Conservation (phyloP, 2,329 filamentous ascomycete species). For the Aspergillus sp. region DNA sequence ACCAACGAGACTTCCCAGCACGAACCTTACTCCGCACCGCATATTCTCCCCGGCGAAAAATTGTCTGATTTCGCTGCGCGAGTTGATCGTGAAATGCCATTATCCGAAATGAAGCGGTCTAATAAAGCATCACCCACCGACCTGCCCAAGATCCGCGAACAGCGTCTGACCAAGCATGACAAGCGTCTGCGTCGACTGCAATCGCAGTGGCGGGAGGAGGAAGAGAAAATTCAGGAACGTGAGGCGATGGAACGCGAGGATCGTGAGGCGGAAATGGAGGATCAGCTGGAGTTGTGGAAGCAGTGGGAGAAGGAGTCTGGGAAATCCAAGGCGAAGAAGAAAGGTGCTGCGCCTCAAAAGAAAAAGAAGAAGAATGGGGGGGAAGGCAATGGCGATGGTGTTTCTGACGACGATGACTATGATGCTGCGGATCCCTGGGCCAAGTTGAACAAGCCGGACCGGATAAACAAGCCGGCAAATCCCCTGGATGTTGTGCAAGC, state of each 20-base stretch:
- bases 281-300: conserved; percentile 57
- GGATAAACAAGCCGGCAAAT: conserved; percentile 26
- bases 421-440: conserved; percentile 62
- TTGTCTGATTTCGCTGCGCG: conserved; percentile 72
- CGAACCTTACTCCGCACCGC: conserved; percentile 39
- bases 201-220: conserved; percentile 49
- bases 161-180: conserved; percentile 71
- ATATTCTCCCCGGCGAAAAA: conserved; percentile 74
- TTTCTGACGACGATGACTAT: conserved; percentile 52
- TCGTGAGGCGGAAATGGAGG: conserved; percentile 52
- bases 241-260: conserved; percentile 70
- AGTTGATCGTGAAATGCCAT: conserved; percentile 74
- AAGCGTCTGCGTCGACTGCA: conserved; percentile 61
- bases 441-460: conserved; percentile 55
- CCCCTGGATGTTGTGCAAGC: conserved; percentile 56
- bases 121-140: conserved; percentile 17
- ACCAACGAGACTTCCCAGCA: conserved; percentile 6
- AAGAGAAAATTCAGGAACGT: conserved; percentile 54
- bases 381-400: conserved; percentile 35
- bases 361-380: conserved; percentile 34
- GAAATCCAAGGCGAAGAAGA: conserved; percentile 44
- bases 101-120: conserved; percentile 61
- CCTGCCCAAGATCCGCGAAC: conserved; percentile 37
- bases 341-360: conserved; percentile 34
- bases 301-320: conserved; percentile 50